These are phyloP conservation scores for Alternaria sp. DNA, from an alignment of 2,329 filamentous ascomycete genomes.

Conservation along the genomic window DNA sequence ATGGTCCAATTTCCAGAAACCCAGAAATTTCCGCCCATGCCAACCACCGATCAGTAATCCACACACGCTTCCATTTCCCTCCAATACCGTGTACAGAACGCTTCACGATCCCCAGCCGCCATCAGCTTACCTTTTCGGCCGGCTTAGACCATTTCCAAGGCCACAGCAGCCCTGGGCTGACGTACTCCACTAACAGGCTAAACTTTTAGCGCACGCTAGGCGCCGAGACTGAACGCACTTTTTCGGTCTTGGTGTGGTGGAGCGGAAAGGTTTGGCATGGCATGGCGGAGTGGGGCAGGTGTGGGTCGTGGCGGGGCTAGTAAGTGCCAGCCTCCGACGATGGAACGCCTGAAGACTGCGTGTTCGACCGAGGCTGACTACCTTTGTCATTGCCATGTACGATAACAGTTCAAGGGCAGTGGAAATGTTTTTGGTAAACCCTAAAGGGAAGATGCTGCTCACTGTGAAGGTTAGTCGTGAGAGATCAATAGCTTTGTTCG, in stretches of 20 bases:
- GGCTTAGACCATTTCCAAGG: conserved; percentile 24
- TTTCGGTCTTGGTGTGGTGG: conserved; percentile 28
- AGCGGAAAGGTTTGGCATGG: conserved; percentile 28
- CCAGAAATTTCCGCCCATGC: neutral
- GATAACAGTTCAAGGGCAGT: neutral
- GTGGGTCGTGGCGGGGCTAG: neutral
- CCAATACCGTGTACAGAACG: neutral
- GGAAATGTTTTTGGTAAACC: neutral
- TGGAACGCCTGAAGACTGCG: neutral
- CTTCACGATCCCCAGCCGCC: neutral
- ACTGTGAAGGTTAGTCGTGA: neutral
- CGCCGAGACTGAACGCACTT: conserved; percentile 22
- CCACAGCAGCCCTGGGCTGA: conserved; percentile 34
- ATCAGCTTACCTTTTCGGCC: conserved; percentile 2
- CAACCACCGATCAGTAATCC: neutral
- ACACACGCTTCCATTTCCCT: neutral
- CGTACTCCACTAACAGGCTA: conserved; percentile 14
- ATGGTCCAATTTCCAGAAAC: neutral
- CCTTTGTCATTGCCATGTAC: neutral
- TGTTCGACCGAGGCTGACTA: neutral
- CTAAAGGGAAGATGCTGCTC: neutral
- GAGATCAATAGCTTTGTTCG: neutral
- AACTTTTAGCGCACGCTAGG: conserved; percentile 17
- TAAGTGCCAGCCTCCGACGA: neutral
- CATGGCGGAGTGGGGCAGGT: conserved; percentile 6